phyloP scores from a whole-genome alignment of 2,329 filamentous ascomycete genomes.

The Cordyceps farinosa region DNA sequence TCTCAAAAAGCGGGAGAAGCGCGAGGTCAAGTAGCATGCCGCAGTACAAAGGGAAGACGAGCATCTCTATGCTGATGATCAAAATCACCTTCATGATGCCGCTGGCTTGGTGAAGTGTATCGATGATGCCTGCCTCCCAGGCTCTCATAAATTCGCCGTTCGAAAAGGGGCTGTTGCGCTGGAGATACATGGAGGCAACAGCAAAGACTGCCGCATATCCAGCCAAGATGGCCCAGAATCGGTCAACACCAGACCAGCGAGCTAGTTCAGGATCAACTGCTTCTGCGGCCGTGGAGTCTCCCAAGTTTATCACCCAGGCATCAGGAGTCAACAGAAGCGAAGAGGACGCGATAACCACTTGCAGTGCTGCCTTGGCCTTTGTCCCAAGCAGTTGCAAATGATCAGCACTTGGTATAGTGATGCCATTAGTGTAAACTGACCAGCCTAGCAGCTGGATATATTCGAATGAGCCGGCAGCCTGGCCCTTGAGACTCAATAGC shows the following conservation, averaged over 20 bases:
- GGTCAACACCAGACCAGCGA: constrained; percentile 64
- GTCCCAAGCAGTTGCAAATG: neutral
- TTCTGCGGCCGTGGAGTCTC: constrained; percentile 36
- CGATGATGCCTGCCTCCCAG: constrained; percentile 74
- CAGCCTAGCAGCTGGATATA: constrained; percentile 37
- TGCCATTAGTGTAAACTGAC: constrained; percentile 45
- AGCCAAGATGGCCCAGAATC: constrained; percentile 68
- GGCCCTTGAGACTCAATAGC: constrained; percentile 56
- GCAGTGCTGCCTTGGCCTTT: neutral
- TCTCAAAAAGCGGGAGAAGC: constrained; percentile 82
- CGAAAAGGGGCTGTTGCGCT: constrained; percentile 66
- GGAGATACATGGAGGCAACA: constrained; percentile 74
- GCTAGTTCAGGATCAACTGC: constrained; percentile 56
- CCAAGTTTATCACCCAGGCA: constrained; percentile 58
- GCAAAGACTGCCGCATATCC: constrained; percentile 78
- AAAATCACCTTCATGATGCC: constrained; percentile 97
- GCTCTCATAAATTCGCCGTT: constrained; percentile 52
- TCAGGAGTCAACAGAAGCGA: constrained; percentile 42
- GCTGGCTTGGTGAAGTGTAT: constrained; percentile 85
- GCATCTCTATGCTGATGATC: constrained; percentile 99
- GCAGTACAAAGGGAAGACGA: constrained; percentile 93
- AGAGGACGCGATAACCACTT: constrained; percentile 16
- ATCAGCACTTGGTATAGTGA: constrained; percentile 27
- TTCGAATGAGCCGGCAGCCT: constrained; percentile 42
- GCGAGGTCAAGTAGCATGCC: constrained; percentile 86